A percentile compares a stretch with the other conserved stretches of the same genome.
Evolutionary conservation across 257 asterid genomes (phyloP).

Genomic region (Sherardia arvensis): DNA sequence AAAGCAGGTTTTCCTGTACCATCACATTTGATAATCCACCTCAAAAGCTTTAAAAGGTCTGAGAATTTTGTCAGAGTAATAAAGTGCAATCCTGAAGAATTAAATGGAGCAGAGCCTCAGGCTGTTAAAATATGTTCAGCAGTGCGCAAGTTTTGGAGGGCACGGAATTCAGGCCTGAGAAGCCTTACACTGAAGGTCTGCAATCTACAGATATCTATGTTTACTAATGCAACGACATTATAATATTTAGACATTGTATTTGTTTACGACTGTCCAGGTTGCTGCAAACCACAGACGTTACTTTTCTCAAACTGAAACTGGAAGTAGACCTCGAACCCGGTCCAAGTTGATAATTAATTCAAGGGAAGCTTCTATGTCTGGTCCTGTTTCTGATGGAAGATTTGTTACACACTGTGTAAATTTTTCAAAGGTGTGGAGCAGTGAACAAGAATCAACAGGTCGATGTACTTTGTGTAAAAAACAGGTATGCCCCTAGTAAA

Average conservation of each 20-base stretch:
- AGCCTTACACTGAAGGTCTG: conserved; percentile 39
- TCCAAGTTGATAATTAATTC: conserved; percentile 44
- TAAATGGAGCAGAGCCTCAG: conserved; percentile 64
- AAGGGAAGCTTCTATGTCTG: conserved; percentile 41
- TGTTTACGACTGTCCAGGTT: conserved; percentile 25
- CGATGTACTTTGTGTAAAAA: conserved; percentile 78
- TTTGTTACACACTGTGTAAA: conserved; percentile 54
- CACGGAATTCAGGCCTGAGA: conserved; percentile 34
- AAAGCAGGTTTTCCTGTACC: conserved; percentile 72
- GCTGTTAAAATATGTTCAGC: conserved; percentile 64
- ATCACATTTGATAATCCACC: conserved; percentile 81
- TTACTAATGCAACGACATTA: conserved; percentile 1
- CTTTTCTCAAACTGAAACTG: conserved; percentile 30
- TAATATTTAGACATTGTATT: background rate
- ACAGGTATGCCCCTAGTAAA: conserved; percentile 37
- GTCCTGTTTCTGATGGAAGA: conserved; percentile 43
- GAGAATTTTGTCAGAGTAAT: conserved; percentile 87
- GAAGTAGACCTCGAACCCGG: conserved; percentile 30
- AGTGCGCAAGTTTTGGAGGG: conserved; percentile 69
- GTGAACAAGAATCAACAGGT: conserved; percentile 77
- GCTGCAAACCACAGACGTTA: conserved; percentile 40
- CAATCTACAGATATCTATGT: conserved; percentile 3
- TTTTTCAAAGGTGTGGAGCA: conserved; percentile 88
- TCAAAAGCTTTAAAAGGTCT: conserved; percentile 64
- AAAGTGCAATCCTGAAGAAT: conserved; percentile 67